These are phyloP conservation scores for Moricandia arvensis DNA, from an alignment of 345 rosid genomes.

Conservation along the genomic window DNA sequence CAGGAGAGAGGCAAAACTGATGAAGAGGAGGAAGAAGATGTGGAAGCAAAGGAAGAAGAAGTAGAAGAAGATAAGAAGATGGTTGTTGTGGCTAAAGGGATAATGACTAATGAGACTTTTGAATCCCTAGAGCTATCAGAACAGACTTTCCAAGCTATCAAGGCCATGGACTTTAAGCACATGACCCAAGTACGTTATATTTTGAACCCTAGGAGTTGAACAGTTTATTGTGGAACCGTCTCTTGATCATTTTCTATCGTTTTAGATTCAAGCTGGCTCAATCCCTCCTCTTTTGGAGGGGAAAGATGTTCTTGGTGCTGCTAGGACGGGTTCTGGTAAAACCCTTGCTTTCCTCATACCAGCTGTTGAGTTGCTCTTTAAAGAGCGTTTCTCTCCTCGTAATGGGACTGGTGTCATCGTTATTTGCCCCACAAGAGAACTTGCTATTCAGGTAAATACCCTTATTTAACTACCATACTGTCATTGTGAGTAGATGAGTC, in stretches of 20 bases:
- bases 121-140: constrained; percentile 72
- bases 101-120: constrained; percentile 76
- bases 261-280: constrained; percentile 88
- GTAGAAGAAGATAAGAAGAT: constrained; percentile 26
- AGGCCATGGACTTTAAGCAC: constrained; percentile 72
- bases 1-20: constrained; percentile 20
- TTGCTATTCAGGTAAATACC: constrained; percentile 82
- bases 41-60: constrained; percentile 26
- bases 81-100: constrained; percentile 52
- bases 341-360: constrained; percentile 93
- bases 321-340: constrained; percentile 98
- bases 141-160: constrained; percentile 61
- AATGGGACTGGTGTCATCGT: constrained; percentile 87
- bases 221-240: neutral
- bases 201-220: neutral
- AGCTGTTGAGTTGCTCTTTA: constrained; percentile 78
- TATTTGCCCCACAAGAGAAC: constrained; percentile 97
- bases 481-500: neutral
- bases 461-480: neutral
- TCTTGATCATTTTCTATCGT: neutral
- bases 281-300: constrained; percentile 75
- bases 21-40: constrained; percentile 31
- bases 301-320: constrained; percentile 96
- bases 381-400: constrained; percentile 64
- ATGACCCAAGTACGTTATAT: constrained; percentile 73